Evolutionary conservation across 345 rosid genomes (phyloP), one percentile per base, ranked within the genome.

Genomic region (Salix koriyanagi): DNA sequence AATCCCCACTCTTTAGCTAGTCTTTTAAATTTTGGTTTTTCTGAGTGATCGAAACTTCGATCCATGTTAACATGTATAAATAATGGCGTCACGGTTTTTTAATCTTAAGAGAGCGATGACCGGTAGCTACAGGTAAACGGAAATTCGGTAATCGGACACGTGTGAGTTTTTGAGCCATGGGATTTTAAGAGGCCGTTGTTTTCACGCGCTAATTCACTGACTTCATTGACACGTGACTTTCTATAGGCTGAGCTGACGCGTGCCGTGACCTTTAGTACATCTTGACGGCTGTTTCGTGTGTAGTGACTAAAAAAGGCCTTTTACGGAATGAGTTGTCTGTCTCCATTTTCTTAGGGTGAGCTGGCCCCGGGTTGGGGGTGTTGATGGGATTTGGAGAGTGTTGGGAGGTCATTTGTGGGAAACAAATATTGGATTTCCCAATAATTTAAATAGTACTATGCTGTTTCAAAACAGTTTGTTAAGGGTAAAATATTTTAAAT

Each of bases 221-320:
- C 78, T 65, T 72, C 54, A 7, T 62, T 62, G 90, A 70, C 89
- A 84, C 87, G 88, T 81, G 86, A 70, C 34, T 18, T 14, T 72
- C 69, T 50, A 4, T 70, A 5, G 65, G 78, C 61, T 56, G 79
- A 80, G 78, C 61, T 56, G 79, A 80, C 83, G 89, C 88, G 86
- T 81, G 79, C 18, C 52, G 5, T 42, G 30, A 56, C 70, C 69
- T 50, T 74, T 66, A 46, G 14, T 13, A 36, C 0, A 10, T 32
- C 3, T 41, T 14, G 18, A 5, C 19, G 61, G 75, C 7, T 42
- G 62, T 12, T 48, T 34, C 21, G 18, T 52, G 1, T 0, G 12
- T 2, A 81, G 78, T 81, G 82, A 80, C 90, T 7, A 4, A 41
- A 39, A 56, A 10, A 56, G 21, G 67, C 85, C 88, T 87, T 70